Percentiles rank a stretch among this genome's conserved stretches.
Conservation (phyloP, 305 asterid genomes). For the Ruellia speciosa region DNA sequence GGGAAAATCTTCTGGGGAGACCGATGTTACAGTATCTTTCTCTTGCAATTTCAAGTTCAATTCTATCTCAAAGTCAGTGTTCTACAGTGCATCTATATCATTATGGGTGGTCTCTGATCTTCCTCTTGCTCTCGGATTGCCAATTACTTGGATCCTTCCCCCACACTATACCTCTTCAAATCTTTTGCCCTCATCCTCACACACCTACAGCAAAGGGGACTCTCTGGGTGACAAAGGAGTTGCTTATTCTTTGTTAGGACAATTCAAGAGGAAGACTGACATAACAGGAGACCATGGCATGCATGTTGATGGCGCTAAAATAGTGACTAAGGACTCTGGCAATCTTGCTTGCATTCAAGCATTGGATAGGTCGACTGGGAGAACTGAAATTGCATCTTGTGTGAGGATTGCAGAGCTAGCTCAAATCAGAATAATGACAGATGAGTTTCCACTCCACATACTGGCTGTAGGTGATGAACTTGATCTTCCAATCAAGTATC, state of each 20-base stretch:
- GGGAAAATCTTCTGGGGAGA: slow-evolving; percentile 71
- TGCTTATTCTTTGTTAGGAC: slow-evolving; percentile 60
- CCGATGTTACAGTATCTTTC: slow-evolving; percentile 60
- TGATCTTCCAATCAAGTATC: slow-evolving; percentile 53
- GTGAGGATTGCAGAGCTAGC: slow-evolving; percentile 74
- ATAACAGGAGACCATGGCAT: slow-evolving; percentile 39
- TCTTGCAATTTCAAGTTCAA: slow-evolving; percentile 49
- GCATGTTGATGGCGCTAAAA: slow-evolving; percentile 51
- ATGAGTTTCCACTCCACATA: slow-evolving; percentile 43
- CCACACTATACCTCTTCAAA: slow-evolving; percentile 64
- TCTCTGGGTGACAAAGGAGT: slow-evolving; percentile 42
- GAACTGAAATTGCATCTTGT: slow-evolving; percentile 79
- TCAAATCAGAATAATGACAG: slow-evolving; percentile 52
- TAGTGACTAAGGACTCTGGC: slow-evolving; percentile 48
- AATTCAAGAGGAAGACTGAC: slow-evolving; percentile 31
- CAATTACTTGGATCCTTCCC: slow-evolving; percentile 82
- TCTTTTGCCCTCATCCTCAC: slow-evolving; percentile 57
- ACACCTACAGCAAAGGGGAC: slow-evolving; percentile 38
- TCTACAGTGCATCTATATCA: slow-evolving; percentile 53
- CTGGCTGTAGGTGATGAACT: slow-evolving; percentile 60
- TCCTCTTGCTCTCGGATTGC: slow-evolving; percentile 73
- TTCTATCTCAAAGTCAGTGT: slow-evolving; percentile 38
- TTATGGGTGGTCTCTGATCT: slow-evolving; percentile 65
- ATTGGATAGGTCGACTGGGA: slow-evolving; percentile 61
- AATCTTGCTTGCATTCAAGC: slow-evolving; percentile 75